A percentile compares a stretch with the other conserved stretches of the same genome.
Evolutionary conservation across 2,329 filamentous ascomycete species (phyloP).

Genomic region (Cryphonectria radicalis): DNA sequence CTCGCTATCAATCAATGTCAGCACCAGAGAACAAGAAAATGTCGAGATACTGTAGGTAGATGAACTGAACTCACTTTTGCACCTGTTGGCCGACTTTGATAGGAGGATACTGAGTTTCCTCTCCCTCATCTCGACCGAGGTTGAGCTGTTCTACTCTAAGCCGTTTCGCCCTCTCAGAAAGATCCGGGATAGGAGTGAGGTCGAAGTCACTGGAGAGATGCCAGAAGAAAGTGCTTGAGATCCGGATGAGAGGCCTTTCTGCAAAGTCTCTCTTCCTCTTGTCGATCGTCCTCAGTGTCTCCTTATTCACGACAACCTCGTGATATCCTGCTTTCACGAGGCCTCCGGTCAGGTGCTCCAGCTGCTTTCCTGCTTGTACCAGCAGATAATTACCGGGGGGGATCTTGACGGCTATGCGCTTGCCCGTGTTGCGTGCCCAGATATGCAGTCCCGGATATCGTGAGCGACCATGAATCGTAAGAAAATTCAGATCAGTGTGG

Average conservation of each 20-base stretch:
- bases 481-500: constrained; percentile 68
- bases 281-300: constrained; percentile 53
- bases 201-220: constrained; percentile 62
- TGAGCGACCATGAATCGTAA: constrained; percentile 67
- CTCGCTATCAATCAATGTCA: constrained; percentile 40
- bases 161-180: constrained; percentile 49
- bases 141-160: constrained; percentile 53
- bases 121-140: constrained; percentile 58
- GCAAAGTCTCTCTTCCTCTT: constrained; percentile 47
- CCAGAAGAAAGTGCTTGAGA: constrained; percentile 66
- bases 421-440: constrained; percentile 66
- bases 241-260: constrained; percentile 57
- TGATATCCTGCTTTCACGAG: constrained; percentile 66
- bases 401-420: constrained; percentile 62
- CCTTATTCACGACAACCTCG: constrained; percentile 62
- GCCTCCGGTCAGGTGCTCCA: constrained; percentile 64
- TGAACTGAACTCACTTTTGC: constrained; percentile 54
- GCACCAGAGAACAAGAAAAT: constrained; percentile 16
- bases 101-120: constrained; percentile 50
- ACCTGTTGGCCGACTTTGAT: constrained; percentile 66
- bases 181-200: constrained; percentile 53
- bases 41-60: constrained; percentile 28
- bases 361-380: constrained; percentile 66
- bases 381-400: constrained; percentile 61
- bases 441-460: constrained; percentile 66